These are phyloP conservation scores for Pythium phragmiticola DNA, from an alignment of 352 stramenopile genomes.

Conservation along the genomic window DNA sequence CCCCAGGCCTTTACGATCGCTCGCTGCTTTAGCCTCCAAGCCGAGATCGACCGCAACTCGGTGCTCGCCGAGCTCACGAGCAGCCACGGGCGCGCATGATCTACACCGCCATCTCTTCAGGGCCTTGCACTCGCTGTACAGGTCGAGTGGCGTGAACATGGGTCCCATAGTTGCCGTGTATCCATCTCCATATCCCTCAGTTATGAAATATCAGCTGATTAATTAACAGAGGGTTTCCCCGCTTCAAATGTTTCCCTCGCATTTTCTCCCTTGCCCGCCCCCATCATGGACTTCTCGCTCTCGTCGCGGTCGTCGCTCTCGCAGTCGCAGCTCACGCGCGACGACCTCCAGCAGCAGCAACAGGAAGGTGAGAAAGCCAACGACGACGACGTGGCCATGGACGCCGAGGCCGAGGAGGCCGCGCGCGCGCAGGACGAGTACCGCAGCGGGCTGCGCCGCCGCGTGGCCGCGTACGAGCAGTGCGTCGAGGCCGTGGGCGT, in stretches of 20 bases:
- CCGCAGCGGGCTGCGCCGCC: slow-evolving; percentile 40
- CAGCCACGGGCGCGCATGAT: slow-evolving; percentile 32
- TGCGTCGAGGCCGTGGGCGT: slow-evolving; percentile 50
- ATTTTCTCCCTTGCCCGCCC: slow-evolving; percentile 1
- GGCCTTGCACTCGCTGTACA: neutral
- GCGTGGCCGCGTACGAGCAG: slow-evolving; percentile 66
- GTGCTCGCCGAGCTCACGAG: slow-evolving; percentile 47
- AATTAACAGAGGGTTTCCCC: slow-evolving; percentile 3
- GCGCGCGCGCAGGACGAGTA: slow-evolving; percentile 39
- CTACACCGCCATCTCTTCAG: neutral
- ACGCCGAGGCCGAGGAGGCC: slow-evolving; percentile 17
- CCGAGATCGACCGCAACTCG: slow-evolving; percentile 73
- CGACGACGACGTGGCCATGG: neutral
- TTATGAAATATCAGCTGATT: slow-evolving; percentile 6
- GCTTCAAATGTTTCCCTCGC: slow-evolving; percentile 8
- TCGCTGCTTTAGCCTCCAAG: slow-evolving; percentile 52
- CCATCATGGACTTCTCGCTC: slow-evolving; percentile 21
- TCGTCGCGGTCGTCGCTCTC: slow-evolving; percentile 17
- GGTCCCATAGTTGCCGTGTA: neutral
- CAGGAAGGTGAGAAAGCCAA: slow-evolving; percentile 17
- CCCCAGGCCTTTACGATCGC: slow-evolving; percentile 50
- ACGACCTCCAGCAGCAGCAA: slow-evolving; percentile 14
- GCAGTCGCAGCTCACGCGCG: slow-evolving; percentile 8
- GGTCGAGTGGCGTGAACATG: neutral
- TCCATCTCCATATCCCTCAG: slow-evolving; percentile 1